Conservation (phyloP, 768 basidiomycete species). For the Macrolepiota albuminosa region DNA sequence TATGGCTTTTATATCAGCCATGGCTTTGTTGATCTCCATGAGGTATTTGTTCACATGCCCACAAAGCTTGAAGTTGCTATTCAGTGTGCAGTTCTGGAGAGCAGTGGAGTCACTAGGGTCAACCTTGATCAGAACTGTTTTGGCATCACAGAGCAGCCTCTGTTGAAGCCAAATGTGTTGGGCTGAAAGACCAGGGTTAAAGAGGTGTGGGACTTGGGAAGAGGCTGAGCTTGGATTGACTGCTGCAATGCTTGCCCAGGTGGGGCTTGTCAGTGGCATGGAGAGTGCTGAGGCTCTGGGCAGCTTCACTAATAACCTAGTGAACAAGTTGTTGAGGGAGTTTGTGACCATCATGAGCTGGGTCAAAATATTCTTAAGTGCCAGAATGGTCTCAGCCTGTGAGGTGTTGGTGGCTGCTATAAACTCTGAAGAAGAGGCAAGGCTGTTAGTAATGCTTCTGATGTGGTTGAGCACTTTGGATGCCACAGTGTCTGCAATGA, state of each 20-base stretch:
- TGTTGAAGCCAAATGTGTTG: slow-evolving; percentile 7
- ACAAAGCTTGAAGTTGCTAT: not conserved
- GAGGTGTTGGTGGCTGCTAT: not conserved
- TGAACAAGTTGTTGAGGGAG: no score
- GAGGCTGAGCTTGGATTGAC: no score
- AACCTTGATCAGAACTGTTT: not conserved
- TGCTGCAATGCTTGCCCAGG: not conserved
- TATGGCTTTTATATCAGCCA: not conserved
- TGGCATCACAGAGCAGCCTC: not conserved
- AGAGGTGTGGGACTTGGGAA: not conserved
- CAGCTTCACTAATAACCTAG: no score
- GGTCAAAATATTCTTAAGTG: not conserved
- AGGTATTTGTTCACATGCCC: not conserved
- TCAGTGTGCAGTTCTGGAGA: not conserved
- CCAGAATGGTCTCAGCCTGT: not conserved
- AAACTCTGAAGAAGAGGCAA: not conserved
- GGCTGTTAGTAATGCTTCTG: not conserved
- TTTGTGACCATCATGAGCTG: not conserved
- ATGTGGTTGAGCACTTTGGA: not conserved
- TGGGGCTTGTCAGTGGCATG: not conserved
- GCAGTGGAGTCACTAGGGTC: not conserved
- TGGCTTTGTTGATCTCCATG: not conserved
- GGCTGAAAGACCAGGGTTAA: not conserved
- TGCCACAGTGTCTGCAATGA: not conserved
- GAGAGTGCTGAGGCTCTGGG: not conserved